Percentiles rank a stretch among this genome's conserved stretches.
Evolutionary conservation across 176 grass and related monocot genomes (phyloP).

Genomic region (Triticum timopheevii): DNA sequence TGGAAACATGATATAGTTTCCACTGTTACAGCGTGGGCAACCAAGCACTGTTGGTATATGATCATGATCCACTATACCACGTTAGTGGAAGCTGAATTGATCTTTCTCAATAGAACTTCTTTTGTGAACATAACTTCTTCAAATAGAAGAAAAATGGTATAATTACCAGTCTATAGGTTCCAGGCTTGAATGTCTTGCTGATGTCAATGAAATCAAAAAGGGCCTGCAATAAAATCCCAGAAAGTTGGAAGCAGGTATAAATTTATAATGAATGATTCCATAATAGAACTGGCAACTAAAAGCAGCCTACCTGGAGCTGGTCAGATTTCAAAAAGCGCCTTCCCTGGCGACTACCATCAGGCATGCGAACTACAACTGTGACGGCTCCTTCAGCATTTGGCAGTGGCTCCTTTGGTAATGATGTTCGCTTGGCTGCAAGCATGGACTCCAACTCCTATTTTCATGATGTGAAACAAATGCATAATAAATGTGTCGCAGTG

Average conservation of each 20-base stretch:
- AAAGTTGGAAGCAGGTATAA: slow-evolving; percentile 26
- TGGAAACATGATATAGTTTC: neutral
- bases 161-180: slow-evolving; percentile 92
- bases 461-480: neutral
- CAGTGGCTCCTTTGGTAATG: slow-evolving; percentile 74
- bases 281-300: slow-evolving; percentile 15
- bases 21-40: neutral
- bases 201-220: slow-evolving; percentile 96
- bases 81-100: slow-evolving; percentile 4
- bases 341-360: slow-evolving; percentile 76
- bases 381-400: slow-evolving; percentile 76
- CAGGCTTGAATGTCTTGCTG: slow-evolving; percentile 84
- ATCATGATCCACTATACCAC: neutral
- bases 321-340: slow-evolving; percentile 86
- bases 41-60: neutral
- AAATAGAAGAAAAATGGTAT: slow-evolving; percentile 1
- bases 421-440: slow-evolving; percentile 77
- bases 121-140: slow-evolving; percentile 15
- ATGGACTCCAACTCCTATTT: slow-evolving; percentile 80
- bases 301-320: slow-evolving; percentile 74
- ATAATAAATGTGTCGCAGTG: neutral
- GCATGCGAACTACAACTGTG: slow-evolving; percentile 87
- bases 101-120: slow-evolving; percentile 7
- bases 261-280: slow-evolving; percentile 17
- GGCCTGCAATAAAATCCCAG: slow-evolving; percentile 50